Percentiles rank a stretch among this genome's conserved stretches.
These are phyloP conservation scores for Penicillium sp. DNA, from an alignment of 2,329 filamentous ascomycete genomes.

Conservation along the genomic window DNA sequence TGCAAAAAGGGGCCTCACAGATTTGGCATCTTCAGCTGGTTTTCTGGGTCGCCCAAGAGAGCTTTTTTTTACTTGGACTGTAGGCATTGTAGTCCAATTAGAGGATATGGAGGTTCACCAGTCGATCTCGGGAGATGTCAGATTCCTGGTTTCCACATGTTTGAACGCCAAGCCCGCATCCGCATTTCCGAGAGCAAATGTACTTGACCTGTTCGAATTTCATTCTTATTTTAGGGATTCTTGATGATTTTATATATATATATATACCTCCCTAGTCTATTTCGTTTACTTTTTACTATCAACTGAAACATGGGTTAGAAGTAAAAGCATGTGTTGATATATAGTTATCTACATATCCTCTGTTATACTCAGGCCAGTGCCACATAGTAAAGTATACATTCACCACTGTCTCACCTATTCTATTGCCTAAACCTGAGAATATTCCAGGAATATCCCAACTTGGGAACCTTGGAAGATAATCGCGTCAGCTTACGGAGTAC, in stretches of 20 bases:
- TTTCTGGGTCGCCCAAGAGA: slow-evolving; percentile 1
- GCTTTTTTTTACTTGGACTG: background rate
- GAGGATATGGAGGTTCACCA: background rate
- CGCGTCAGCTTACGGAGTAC: background rate
- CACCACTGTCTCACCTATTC: background rate
- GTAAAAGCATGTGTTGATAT: background rate
- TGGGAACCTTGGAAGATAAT: background rate
- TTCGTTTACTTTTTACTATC: too few relatives aligned
- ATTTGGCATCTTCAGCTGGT: background rate
- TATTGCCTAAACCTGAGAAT: background rate
- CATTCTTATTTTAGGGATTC: background rate
- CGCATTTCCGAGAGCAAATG: background rate
- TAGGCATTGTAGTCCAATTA: background rate
- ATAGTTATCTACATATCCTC: background rate
- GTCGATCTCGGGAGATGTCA: background rate
- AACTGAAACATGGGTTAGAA: too few relatives aligned
- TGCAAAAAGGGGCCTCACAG: background rate
- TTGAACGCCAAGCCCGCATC: background rate
- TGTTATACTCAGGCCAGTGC: background rate
- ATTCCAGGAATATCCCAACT: background rate
- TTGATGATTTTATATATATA: background rate
- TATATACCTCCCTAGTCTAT: background rate
- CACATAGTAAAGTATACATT: background rate
- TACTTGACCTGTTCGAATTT: background rate
- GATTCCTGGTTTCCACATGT: background rate